Evolutionary conservation across 352 stramenopile species (phyloP).

Genomic region (Pythium pyrilobum): DNA sequence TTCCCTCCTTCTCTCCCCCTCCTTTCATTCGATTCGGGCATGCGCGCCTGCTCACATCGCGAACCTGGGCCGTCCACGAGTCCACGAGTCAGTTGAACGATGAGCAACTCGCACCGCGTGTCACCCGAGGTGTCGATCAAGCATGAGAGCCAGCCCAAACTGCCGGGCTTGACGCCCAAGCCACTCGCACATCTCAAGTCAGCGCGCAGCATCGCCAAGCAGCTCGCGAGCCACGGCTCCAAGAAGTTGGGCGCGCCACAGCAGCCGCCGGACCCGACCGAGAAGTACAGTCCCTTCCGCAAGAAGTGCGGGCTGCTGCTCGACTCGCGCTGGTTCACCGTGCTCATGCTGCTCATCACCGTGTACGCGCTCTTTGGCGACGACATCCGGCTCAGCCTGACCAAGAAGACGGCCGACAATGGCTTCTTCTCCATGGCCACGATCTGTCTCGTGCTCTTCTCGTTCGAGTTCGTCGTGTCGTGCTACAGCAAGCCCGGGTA

Average conservation of each 20-base stretch:
- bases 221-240: background rate
- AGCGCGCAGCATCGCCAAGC: constrained; percentile 23
- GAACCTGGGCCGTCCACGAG: no score
- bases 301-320: constrained; percentile 42
- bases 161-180: constrained; percentile 52
- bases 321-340: constrained; percentile 67
- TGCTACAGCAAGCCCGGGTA: constrained; percentile 74
- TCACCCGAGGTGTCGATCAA: constrained; percentile 69
- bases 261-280: constrained; percentile 27
- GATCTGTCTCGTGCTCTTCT: constrained; percentile 86
- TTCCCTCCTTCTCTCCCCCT: no score
- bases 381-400: constrained; percentile 82
- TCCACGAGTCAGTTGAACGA: background rate
- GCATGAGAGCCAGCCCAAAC: constrained; percentile 37
- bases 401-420: constrained; percentile 67
- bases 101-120: constrained; percentile 47
- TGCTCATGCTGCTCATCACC: constrained; percentile 88
- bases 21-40: no score
- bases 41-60: no score
- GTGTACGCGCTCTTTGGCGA: constrained; percentile 92
- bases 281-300: constrained; percentile 33
- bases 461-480: constrained; percentile 81
- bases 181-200: constrained; percentile 38
- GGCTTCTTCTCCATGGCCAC: constrained; percentile 82
- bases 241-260: constrained; percentile 12